Base-by-base conservation (phyloP, 2,329 filamentous ascomycete genomes). In the Aspergillus pseudonomiae region DNA sequence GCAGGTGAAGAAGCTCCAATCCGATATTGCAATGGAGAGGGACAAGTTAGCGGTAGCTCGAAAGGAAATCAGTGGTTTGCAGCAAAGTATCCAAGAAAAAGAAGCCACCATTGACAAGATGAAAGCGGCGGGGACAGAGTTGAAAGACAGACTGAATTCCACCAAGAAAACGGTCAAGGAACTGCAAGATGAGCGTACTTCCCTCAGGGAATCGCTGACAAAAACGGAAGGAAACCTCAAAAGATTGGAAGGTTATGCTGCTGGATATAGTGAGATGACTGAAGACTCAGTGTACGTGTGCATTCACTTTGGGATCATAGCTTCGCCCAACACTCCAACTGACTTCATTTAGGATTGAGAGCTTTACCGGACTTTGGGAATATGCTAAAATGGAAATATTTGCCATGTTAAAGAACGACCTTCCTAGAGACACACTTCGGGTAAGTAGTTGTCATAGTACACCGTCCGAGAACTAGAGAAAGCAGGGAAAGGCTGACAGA, bases 201-300 rank as follows among this genome's bases (percentile, higher is more conserved):
- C 6, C 1, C 7, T 16, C 16, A 41, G n/a, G 0, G 39, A 1
- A n/a, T 41, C 19, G 7, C 39, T 41, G 16, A 16, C 2, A 3
- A 10, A 16, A 10, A 41, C 39, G 6, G 0, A n/a, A n/a, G 39
- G 6, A 2, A 19, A 7, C 3, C 39, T 41, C 39, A 2, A 1
- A 1, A 41, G n/a, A 41, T n/a, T 41, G 19, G 2, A 41, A 16
- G 39, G 39, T 10, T 41, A 19, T 4, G 39, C 39, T 41, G 19
- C 6, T n/a, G 1, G 16, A 9, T 41, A 41, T 16, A 41, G 0
- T n/a, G 19, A 7, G 0, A 0, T 41, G 0, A 41, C 16, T 9
- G 39, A 41, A n/a, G 39, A 41, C 2, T 19, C 7, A 9, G 19
- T 1, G 39, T 41, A 4, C n/a, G 39, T 19, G 39, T n/a, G 16